Conservation (phyloP, 208 protist species). For the Trichomonas gallinae region DNA sequence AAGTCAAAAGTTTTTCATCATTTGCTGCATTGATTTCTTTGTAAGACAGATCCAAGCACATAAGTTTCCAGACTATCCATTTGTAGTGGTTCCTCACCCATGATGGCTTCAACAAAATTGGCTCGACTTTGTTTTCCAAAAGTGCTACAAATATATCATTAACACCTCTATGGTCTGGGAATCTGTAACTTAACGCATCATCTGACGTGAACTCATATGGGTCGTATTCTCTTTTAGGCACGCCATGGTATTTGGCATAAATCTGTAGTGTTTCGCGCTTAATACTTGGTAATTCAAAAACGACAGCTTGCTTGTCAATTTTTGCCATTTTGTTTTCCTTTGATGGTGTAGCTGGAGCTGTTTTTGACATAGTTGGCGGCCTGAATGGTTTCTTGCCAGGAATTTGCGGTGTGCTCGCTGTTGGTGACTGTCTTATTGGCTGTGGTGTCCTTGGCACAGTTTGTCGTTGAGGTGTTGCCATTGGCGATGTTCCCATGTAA, state of each 20-base stretch:
- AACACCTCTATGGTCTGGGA: background rate
- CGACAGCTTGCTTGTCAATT: background rate
- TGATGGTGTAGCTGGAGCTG: background rate
- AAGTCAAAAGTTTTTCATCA: background rate
- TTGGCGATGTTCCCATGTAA: background rate
- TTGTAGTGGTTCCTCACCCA: slow-evolving; percentile 10
- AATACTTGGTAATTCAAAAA: background rate
- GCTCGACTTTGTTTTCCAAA: background rate
- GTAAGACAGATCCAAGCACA: background rate
- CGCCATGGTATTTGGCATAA: background rate
- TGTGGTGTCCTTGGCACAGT: background rate
- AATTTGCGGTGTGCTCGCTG: background rate
- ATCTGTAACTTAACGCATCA: background rate
- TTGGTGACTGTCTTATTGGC: background rate
- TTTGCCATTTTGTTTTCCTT: background rate
- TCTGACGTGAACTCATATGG: background rate
- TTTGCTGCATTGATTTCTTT: background rate
- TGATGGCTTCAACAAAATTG: background rate
- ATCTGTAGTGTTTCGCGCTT: background rate
- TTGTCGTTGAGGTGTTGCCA: background rate
- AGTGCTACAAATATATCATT: background rate
- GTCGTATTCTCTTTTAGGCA: background rate
- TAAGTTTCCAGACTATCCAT: slow-evolving; percentile 18
- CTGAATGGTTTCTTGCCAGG: background rate
- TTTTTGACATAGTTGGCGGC: background rate